Base-by-base conservation (phyloP, 2,329 filamentous ascomycete species). In the Blastomyces gilchristii region DNA sequence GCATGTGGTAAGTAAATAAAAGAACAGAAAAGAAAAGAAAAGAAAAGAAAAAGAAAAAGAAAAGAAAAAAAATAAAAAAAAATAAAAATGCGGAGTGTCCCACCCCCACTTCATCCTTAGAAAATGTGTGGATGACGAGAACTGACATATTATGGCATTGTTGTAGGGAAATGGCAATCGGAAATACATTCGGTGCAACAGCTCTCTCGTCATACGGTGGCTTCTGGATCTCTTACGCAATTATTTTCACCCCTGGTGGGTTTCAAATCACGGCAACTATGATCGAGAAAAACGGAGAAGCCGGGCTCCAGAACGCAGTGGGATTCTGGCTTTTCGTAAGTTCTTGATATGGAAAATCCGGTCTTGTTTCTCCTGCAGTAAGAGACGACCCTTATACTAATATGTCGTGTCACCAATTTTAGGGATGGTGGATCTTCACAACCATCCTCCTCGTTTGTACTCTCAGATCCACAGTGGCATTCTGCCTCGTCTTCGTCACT, bases 381-480 rank as follows among this genome's bases (percentile, higher is more conserved):
- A 39, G n/a, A 39, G 8, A 11, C 45, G 18, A 22, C 25, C 58
- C 12, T 16, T 37, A n/a, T 34, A 25, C 16, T 18, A 28, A n/a
- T 45, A 47, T 62, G 45, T 61, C 47, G 12, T 25, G 49, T 22
- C 63, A 62, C 65, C 69, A 60, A 66, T 61, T 47, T 25, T n/a
- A 80, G 78, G 81, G 87, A 74, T 93, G 89, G 89, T 91, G 90
- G 79, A 90, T 93, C 78, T 93, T 93, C 80, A 93, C 89, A 61
- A 87, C 85, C 63, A 76, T 93, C 64, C 75, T 92, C 67, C 79
- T 91, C 49, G 70, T 92, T 64, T 88, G 86, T 80, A 93, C 89
- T 11, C 80, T 93, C 61, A 83, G 85, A 65, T 92, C 89, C 14
- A 91, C 88, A 54, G 80, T 91, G 69, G 88, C 88, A 68, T 91